Conservation (phyloP, 225 moss, liverwort and hornwort species). For the Bryoerythrophyllum caledonicum region DNA sequence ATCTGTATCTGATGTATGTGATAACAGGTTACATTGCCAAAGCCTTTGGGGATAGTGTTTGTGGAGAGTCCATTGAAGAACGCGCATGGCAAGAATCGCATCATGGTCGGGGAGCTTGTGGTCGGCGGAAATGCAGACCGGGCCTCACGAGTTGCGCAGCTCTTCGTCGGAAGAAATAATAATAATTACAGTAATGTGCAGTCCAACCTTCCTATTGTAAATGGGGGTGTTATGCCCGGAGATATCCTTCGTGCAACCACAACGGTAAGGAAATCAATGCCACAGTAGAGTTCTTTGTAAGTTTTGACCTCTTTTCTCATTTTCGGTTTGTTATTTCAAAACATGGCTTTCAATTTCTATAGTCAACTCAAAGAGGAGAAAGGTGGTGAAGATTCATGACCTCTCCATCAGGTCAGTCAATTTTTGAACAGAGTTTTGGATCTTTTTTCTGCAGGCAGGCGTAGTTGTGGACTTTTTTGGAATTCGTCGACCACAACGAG, state of each 20-base stretch:
- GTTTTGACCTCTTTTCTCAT: too few relatives aligned
- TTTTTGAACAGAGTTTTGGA: too few relatives aligned
- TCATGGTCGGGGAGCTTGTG: constrained; percentile 70
- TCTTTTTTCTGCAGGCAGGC: constrained; percentile 47
- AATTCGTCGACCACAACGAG: constrained; percentile 67
- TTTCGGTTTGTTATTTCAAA: too few relatives aligned
- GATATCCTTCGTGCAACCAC: constrained; percentile 80
- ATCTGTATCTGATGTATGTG: not conserved
- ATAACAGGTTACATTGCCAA: constrained; percentile 62
- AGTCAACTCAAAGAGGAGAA: too few relatives aligned
- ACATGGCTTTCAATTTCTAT: too few relatives aligned
- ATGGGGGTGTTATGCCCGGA: constrained; percentile 62
- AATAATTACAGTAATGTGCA: not conserved
- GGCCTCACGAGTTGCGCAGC: constrained; percentile 63
- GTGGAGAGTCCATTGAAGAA: constrained; percentile 54
- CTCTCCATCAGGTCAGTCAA: too few relatives aligned
- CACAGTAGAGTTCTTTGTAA: too few relatives aligned
- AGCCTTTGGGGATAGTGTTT: constrained; percentile 72
- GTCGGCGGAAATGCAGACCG: constrained; percentile 67
- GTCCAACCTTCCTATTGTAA: constrained; percentile 36
- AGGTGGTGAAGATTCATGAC: too few relatives aligned
- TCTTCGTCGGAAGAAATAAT: constrained; percentile 38
- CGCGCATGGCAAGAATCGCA: constrained; percentile 52
- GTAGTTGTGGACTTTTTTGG: constrained; percentile 78
- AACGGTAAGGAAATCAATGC: constrained; percentile 40